These are phyloP conservation scores for Plasmopara halstedii DNA, from an alignment of 352 stramenopile genomes.

Conservation along the genomic window DNA sequence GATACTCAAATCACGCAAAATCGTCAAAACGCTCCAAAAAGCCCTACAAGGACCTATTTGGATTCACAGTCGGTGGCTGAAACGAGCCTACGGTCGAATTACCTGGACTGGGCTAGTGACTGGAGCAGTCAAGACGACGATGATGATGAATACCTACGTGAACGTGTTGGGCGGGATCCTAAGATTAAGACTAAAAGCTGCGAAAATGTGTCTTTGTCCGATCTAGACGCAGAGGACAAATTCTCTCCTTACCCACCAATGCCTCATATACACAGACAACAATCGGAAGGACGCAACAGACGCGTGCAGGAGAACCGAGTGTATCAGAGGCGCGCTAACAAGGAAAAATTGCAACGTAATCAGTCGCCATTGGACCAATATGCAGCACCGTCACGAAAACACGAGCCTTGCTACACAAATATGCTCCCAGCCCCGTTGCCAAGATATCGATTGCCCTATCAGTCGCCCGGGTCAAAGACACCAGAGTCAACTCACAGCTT, in stretches of 20 bases:
- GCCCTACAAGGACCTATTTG: conserved; percentile 2
- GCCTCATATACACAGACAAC: conserved; percentile 15
- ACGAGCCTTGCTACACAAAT: conserved; percentile 13
- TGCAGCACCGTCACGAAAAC: conserved; percentile 6
- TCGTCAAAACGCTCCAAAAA: conserved; percentile 16
- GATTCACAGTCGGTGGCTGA: conserved; percentile 19
- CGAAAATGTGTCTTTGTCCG: conserved; percentile 22
- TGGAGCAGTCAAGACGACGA: conserved; percentile 34
- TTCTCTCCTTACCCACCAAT: conserved; percentile 25
- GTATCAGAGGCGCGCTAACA: conserved; percentile 7
- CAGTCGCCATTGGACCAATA: conserved; percentile 24
- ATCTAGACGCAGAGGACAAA: conserved; percentile 25
- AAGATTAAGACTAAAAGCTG: conserved; percentile 16
- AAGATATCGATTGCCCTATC: conserved; percentile 21
- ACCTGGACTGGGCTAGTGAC: conserved; percentile 28
- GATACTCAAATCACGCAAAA: conserved; percentile 15
- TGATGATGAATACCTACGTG: conserved; percentile 26
- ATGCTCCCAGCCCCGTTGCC: conserved; percentile 8
- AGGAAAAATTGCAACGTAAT: conserved; percentile 4
- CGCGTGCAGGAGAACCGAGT: conserved; percentile 21
- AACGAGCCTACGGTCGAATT: conserved; percentile 26
- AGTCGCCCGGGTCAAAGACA: conserved; percentile 11
- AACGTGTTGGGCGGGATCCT: conserved; percentile 7
- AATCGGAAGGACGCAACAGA: conserved; percentile 30
- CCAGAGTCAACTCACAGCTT: conserved; percentile 16